Base-by-base conservation (phyloP, 2,329 filamentous ascomycete species). In the Anthostomella pinea region DNA sequence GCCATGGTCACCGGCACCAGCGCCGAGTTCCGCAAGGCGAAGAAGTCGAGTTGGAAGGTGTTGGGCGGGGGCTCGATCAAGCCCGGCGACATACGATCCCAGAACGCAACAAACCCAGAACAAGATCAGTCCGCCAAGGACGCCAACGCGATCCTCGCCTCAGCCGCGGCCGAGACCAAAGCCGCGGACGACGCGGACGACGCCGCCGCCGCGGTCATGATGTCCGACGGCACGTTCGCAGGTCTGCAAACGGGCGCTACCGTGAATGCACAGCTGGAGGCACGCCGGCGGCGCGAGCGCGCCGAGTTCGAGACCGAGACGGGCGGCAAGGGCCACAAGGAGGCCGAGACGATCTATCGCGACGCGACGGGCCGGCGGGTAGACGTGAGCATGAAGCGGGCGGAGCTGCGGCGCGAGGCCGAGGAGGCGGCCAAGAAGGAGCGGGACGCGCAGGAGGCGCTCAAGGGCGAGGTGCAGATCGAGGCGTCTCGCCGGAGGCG, bases 281-380 rank as follows among this genome's bases (percentile, higher is more conserved):
- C 78, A 56, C 80, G 85, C 11, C 79, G 83, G 47, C 75, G 72
- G 1, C 44, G 43, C 10, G 54, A 58, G 43, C 46, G 45, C 19
- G 49, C 41, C 13, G 50, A 54, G 16, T 53, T 41, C 53, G 53
- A 54, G 40, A 10, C 33, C 20, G n/a, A 25, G 29, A 1, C 11
- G 23, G 21, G 23, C 17, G 33, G 31, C 9, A 77, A 82, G 48
- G 83, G 89, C 42, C 62, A 63, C n/a, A 66, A 65, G 10, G 67
- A 77, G 20, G 76, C 83, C 53, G 88, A 96, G 64, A 95, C 91
- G 0, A 89, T 96, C 16, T 96, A 97, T 61, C 85, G 93, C 52
- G 93, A 98, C 64, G 93, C 94, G 8, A 93, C 86, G 3, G 93
- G 93, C 9, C 78, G 90, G n/a, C 83, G 95, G 37, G 90, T 98